A percentile compares a stretch with the other conserved stretches of the same genome.
phyloP scores from a whole-genome alignment of 23 red algal genomes.

The Pyropia haitanensis region DNA sequence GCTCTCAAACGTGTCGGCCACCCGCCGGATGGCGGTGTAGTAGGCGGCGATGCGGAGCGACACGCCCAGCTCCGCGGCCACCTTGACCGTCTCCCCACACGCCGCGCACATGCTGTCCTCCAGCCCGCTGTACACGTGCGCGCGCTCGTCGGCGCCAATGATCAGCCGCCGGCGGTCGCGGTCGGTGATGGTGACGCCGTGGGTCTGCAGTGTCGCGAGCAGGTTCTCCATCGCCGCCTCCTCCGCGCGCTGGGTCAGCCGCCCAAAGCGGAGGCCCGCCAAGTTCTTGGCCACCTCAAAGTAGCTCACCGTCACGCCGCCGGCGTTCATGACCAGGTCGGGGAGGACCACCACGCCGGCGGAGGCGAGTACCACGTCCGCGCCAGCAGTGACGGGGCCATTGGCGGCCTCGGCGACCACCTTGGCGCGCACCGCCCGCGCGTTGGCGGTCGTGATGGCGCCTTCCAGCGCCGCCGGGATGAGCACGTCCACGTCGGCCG shows the following conservation, averaged over 20 bases:
- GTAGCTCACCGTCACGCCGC: conserved; percentile 79
- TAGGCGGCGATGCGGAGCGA: conserved; percentile 67
- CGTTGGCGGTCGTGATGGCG: conserved; percentile 65
- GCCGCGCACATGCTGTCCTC: conserved; percentile 92
- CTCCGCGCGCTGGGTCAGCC: conserved; percentile 78
- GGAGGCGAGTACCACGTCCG: conserved; percentile 76
- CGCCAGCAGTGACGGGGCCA: conserved; percentile 71
- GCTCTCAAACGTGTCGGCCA: conserved; percentile 35
- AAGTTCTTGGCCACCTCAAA: conserved; percentile 98
- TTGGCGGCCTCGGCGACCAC: conserved; percentile 89
- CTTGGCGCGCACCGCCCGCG: conserved; percentile 45
- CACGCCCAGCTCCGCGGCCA: conserved; percentile 47
- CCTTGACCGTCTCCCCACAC: conserved; percentile 31
- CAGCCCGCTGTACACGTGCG: conserved; percentile 74
- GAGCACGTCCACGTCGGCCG: conserved; percentile 68
- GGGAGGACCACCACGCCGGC: conserved; percentile 68
- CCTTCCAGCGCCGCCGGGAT: conserved; percentile 88
- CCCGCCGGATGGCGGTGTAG: conserved; percentile 50
- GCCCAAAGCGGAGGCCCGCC: conserved; percentile 78
- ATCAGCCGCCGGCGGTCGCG: conserved; percentile 52
- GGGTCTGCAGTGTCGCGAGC: conserved; percentile 59
- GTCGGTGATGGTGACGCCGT: conserved; percentile 64
- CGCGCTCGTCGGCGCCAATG: conserved; percentile 76
- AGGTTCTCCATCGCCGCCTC: conserved; percentile 67
- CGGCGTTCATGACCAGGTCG: conserved; percentile 85